Evolutionary conservation across 169 alveolate genomes (phyloP).

Genomic region (Plasmodium inui): DNA sequence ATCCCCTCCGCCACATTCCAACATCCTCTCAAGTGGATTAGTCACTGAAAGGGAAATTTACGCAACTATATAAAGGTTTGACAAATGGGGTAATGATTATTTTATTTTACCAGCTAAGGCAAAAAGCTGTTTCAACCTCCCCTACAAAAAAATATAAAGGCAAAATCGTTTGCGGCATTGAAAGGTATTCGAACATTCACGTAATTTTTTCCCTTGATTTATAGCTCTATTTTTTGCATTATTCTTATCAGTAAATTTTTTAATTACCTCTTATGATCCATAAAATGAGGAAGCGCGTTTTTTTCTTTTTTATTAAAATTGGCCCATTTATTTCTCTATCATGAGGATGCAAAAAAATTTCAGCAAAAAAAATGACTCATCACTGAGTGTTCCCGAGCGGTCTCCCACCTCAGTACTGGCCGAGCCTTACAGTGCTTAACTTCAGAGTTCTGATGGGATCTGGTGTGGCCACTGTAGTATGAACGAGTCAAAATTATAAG

Average conservation of each 20-base stretch:
- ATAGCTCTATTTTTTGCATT: background rate
- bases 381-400: slow-evolving; percentile 90
- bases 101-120: background rate
- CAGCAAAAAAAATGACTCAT: slow-evolving; percentile 70
- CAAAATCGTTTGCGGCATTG: background rate
- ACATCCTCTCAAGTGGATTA: background rate
- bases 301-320: too few species aligned
- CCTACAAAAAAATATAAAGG: background rate
- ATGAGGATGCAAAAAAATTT: too few species aligned
- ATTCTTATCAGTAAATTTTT: background rate
- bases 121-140: too few species aligned
- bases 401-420: slow-evolving; percentile 94
- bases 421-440: slow-evolving; percentile 93
- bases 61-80: background rate
- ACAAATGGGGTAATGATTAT: background rate
- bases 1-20: too few species aligned
- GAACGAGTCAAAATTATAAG: slow-evolving; percentile 66
- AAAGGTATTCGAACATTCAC: background rate
- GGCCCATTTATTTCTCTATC: background rate
- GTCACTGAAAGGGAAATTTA: too few species aligned
- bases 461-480: slow-evolving; percentile 93
- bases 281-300: background rate
- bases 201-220: background rate
- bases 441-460: slow-evolving; percentile 95
- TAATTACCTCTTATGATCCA: background rate